Evolutionary conservation across 495 filamentous ascomycete species (phyloP).

Genomic region (Penicillium fimorum): DNA sequence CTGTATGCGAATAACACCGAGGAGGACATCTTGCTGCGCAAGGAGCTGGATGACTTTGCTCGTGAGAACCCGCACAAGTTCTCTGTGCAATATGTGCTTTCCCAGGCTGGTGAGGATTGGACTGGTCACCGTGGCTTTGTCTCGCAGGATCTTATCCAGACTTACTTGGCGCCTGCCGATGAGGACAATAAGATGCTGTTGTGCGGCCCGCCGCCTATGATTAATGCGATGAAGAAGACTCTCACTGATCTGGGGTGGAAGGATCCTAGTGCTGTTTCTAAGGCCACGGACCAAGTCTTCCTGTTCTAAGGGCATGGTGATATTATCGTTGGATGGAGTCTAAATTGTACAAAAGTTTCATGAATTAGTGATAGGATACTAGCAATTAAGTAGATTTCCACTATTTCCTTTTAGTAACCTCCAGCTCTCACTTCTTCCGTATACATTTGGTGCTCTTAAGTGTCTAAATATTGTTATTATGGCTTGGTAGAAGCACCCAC

Average conservation of each 20-base stretch:
- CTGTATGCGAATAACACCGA: conserved; percentile 47
- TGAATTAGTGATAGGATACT: not conserved
- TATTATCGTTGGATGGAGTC: not conserved
- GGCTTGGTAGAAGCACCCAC: too few relatives aligned
- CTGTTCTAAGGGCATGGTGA: conserved; percentile 16
- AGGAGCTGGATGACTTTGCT: conserved; percentile 49
- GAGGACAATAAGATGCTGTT: conserved; percentile 26
- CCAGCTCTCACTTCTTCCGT: too few relatives aligned
- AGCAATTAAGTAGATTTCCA: not conserved
- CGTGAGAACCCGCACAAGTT: conserved; percentile 37
- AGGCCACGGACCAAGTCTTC: conserved; percentile 33
- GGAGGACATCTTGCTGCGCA: conserved; percentile 39
- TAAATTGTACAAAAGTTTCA: not conserved
- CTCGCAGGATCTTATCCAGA: conserved; percentile 18
- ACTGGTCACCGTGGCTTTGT: conserved; percentile 23
- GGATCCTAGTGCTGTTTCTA: conserved; percentile 29
- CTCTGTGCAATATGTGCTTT: conserved; percentile 43
- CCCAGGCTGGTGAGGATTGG: conserved; percentile 28
- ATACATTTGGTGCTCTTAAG: too few relatives aligned
- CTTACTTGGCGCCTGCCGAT: conserved; percentile 14
- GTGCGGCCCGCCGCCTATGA: conserved; percentile 36
- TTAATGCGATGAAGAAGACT: conserved; percentile 32
- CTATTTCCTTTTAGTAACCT: not conserved
- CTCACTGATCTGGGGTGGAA: conserved; percentile 29
- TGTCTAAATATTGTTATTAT: too few relatives aligned